Evolutionary conservation across 345 rosid species (phyloP), one percentile per base, ranked within the genome.

Genomic region (Salix suchowensis): DNA sequence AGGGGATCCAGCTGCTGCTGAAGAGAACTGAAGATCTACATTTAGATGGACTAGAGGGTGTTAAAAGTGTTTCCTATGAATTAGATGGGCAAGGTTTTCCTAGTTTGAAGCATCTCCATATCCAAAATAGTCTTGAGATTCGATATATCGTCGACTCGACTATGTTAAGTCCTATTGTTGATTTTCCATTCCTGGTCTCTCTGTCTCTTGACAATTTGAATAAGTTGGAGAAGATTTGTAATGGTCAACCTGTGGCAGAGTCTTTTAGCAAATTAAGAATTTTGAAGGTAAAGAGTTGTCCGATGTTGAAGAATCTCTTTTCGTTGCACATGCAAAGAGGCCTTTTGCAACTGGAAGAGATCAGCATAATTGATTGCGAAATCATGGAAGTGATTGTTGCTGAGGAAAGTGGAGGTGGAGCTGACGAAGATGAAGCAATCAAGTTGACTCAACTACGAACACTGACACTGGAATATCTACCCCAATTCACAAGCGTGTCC

Each of bases 11-110:
- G 36, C 28, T 15, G n/a, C 3, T 74, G 36, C 36, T 80, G 76
- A 67, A 52, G 65, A 68, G 60, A 55, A 65, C 75, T 52, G 79
- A 74, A 28, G 30, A 28, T 28, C 30, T 28, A 28, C 30, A 28
- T 28, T 28, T 28, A 28, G 30, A 28, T 28, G 30, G 30, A 28
- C 30, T 28, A 28, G 30, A 28, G 30, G 30, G 30, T 28, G 30
- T 28, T 28, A 28, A 28, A 28, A 28, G 30, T 28, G 30, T 28
- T 28, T 28, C 30, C 30, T 28, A 28, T 28, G 30, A 28, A 6
- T 76, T 83, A 4, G 65, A 73, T 52, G 18, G 7, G 12, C 37
- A 70, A 60, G 86, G 81, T 5, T 70, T 83, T 62, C 79, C 23
- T 3, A 39, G 1, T 7, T 32, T 80, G 73, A 77, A 75, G 70